Conservation (phyloP, 495 filamentous ascomycete genomes). For the Aspergillus nidulans region DNA sequence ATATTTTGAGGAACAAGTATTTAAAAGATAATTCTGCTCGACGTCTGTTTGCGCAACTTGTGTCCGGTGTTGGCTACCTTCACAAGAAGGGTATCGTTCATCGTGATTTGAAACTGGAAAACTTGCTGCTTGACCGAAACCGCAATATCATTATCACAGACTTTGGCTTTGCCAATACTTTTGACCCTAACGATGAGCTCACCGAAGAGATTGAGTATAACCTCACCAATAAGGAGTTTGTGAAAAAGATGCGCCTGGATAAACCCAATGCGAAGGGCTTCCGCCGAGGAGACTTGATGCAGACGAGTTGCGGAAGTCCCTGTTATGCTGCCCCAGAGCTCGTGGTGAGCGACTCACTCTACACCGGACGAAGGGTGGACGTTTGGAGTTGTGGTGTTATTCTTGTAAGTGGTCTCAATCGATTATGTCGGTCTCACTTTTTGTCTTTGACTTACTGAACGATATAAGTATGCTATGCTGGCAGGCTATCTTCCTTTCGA, state of each 20-base stretch:
- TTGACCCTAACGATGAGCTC: conserved; percentile 82
- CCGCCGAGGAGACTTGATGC: conserved; percentile 62
- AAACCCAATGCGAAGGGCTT: conserved; percentile 78
- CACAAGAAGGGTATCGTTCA: conserved; percentile 99
- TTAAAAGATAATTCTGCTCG: conserved; percentile 89
- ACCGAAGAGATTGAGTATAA: conserved; percentile 87
- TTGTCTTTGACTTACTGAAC: neutral
- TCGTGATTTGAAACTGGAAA: conserved; percentile 95
- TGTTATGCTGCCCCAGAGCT: conserved; percentile 98
- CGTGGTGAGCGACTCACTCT: conserved; percentile 94
- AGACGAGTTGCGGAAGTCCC: conserved; percentile 55
- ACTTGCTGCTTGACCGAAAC: conserved; percentile 90
- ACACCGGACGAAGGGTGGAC: conserved; percentile 96
- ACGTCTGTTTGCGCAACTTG: conserved; percentile 88
- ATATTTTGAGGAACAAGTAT: conserved; percentile 94
- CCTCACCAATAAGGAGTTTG: conserved; percentile 76
- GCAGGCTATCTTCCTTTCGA: conserved; percentile 99
- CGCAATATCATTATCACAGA: conserved; percentile 99
- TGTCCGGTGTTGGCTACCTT: conserved; percentile 95
- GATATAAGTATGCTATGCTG: conserved; percentile 88
- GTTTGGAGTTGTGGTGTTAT: conserved; percentile 99
- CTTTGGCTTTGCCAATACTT: conserved; percentile 98
- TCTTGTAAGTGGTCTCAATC: conserved; percentile 59
- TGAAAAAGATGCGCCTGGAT: conserved; percentile 74
- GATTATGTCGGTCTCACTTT: neutral